A percentile compares a stretch with the other conserved stretches of the same genome.
phyloP scores from a whole-genome alignment of 352 stramenopile genomes.

The Pythium diclinum region DNA sequence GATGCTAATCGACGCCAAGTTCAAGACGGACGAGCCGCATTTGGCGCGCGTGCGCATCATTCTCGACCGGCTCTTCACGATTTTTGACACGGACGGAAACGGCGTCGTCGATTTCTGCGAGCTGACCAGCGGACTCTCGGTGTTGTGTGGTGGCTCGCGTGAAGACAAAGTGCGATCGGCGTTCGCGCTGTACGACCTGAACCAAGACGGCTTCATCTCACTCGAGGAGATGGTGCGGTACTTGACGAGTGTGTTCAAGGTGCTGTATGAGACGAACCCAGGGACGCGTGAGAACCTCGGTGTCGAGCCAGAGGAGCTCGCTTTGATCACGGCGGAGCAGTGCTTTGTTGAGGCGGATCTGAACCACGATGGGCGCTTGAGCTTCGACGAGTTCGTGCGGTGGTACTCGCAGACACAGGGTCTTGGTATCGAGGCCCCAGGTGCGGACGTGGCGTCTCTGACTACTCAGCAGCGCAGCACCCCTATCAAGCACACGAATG shows the following conservation, averaged over 20 bases:
- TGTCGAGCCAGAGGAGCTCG: conserved; percentile 67
- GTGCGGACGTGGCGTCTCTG: background rate
- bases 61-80: conserved; percentile 73
- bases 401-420: conserved; percentile 74
- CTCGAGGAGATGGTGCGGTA: conserved; percentile 90
- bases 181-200: conserved; percentile 87
- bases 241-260: conserved; percentile 81
- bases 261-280: conserved; percentile 80
- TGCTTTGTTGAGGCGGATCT: conserved; percentile 84
- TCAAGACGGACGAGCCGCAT: conserved; percentile 69
- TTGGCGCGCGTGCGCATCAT: conserved; percentile 60
- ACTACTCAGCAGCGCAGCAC: background rate
- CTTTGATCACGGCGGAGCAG: conserved; percentile 74
- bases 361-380: conserved; percentile 76
- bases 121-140: conserved; percentile 74
- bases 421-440: conserved; percentile 14
- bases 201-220: conserved; percentile 82
- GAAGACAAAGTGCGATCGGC: conserved; percentile 84
- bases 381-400: conserved; percentile 83
- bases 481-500: background rate
- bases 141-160: conserved; percentile 72
- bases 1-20: conserved; percentile 76
- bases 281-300: conserved; percentile 54
- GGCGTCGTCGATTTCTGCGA: conserved; percentile 85
- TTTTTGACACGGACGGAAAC: conserved; percentile 79